phyloP scores from a whole-genome alignment of 2,329 filamentous ascomycete species.

The Pseudogymnoascus sp. region DNA sequence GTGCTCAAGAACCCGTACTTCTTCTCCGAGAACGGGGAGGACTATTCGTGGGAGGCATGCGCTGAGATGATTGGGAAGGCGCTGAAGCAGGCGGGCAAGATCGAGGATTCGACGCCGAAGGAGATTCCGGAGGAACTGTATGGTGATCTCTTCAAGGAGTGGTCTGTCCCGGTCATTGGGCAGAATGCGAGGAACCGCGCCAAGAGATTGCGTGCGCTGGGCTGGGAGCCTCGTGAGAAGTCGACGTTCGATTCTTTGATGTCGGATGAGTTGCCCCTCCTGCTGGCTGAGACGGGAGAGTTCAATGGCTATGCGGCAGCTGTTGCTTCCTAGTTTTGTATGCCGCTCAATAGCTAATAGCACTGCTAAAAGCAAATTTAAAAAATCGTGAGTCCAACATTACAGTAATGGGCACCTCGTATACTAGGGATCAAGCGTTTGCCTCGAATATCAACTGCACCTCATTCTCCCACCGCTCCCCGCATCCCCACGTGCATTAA shows the following conservation, averaged over 20 bases:
- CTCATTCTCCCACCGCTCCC: background rate
- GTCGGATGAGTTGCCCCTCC: constrained; percentile 36
- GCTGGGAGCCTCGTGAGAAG: constrained; percentile 40
- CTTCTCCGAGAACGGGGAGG: constrained; percentile 39
- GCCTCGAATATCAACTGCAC: background rate
- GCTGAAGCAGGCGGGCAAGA: constrained; percentile 32
- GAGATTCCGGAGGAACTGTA: constrained; percentile 32
- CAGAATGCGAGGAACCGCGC: constrained; percentile 37
- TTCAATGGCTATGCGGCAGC: constrained; percentile 11
- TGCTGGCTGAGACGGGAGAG: constrained; percentile 26
- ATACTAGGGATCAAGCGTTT: background rate
- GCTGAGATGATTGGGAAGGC: constrained; percentile 32
- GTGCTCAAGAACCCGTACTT: constrained; percentile 40
- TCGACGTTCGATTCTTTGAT: constrained; percentile 31
- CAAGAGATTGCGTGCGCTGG: constrained; percentile 36
- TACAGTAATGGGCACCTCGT: too few relatives aligned
- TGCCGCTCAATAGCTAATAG: background rate
- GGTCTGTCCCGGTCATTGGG: constrained; percentile 32
- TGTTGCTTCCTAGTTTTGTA: constrained; percentile 12
- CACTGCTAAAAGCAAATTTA: background rate
- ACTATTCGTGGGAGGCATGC: constrained; percentile 36
- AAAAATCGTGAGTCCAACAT: background rate
- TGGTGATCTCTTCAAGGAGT: constrained; percentile 33
- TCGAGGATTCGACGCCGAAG: constrained; percentile 30
- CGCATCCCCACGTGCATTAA: background rate